Evolutionary conservation across 1,284 basidiomycete species (phyloP).

Genomic region (Sporisorium sorghi): DNA sequence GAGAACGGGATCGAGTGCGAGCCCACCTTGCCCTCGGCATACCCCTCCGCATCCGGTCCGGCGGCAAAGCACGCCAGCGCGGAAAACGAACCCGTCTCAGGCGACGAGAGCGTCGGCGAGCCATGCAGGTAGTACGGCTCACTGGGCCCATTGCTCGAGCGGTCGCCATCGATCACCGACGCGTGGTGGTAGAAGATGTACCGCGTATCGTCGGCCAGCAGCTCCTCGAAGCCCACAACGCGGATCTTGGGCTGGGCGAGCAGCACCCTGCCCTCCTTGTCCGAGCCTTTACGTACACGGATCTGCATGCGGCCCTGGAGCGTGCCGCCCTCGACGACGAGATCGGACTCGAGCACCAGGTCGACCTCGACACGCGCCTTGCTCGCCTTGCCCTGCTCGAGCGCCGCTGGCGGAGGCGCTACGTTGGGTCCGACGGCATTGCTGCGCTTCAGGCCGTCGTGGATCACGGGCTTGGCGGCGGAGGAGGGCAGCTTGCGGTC

Average conservation of each 20-base stretch:
- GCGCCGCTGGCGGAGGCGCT: conserved; percentile 37
- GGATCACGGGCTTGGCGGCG: conserved; percentile 19
- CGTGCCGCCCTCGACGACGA: conserved; percentile 83
- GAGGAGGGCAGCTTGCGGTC: conserved; percentile 46
- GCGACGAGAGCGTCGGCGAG: conserved; percentile 53
- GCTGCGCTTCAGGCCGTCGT: conserved; percentile 27
- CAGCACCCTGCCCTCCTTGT: conserved; percentile 73
- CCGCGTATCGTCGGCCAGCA: conserved; percentile 75
- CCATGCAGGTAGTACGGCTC: conserved; percentile 67
- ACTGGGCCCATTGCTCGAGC: conserved; percentile 55
- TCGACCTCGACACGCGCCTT: conserved; percentile 86
- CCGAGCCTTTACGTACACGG: conserved; percentile 75
- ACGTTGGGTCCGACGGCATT: conserved; percentile 27
- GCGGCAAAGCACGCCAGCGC: conserved; percentile 72
- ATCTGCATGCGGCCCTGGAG: conserved; percentile 81
- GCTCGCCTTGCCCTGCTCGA: conserved; percentile 60
- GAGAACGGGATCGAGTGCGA: conserved; percentile 81
- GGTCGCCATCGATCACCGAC: conserved; percentile 72
- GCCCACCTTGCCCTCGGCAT: conserved; percentile 74
- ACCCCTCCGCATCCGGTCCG: conserved; percentile 78
- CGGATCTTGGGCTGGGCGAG: conserved; percentile 84
- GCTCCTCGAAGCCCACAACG: conserved; percentile 85
- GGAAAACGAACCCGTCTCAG: conserved; percentile 71
- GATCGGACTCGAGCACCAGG: conserved; percentile 80
- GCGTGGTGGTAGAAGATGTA: conserved; percentile 88